These are phyloP conservation scores for Penicillium sp. DNA, from an alignment of 2,329 filamentous ascomycete species.

Conservation along the genomic window DNA sequence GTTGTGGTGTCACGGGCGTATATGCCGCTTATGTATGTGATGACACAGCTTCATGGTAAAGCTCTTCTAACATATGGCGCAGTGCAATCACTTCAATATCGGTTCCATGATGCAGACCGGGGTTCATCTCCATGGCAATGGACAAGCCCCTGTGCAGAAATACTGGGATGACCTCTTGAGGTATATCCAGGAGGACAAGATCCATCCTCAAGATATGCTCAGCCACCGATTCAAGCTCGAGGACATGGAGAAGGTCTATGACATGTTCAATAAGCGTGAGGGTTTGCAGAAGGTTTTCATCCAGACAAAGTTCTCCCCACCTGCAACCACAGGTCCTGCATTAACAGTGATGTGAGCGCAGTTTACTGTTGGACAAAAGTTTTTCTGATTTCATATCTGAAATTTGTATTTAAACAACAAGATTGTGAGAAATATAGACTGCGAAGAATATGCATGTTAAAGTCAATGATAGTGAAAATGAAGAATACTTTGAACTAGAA, in stretches of 20 bases:
- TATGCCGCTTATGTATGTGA: slow-evolving; percentile 55
- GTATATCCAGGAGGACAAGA: slow-evolving; percentile 59
- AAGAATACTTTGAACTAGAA: too few species aligned
- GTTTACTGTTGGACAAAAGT: neutral
- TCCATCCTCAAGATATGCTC: slow-evolving; percentile 73
- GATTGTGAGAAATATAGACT: neutral
- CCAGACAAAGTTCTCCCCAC: slow-evolving; percentile 53
- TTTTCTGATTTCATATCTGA: neutral
- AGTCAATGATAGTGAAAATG: too few species aligned
- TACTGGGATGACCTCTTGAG: slow-evolving; percentile 76
- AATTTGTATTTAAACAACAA: neutral
- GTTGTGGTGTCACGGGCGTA: slow-evolving; percentile 70
- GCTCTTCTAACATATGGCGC: neutral
- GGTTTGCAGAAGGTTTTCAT: slow-evolving; percentile 76
- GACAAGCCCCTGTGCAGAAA: slow-evolving; percentile 67
- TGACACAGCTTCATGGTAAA: slow-evolving; percentile 7
- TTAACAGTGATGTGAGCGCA: neutral
- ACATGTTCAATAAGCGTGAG: slow-evolving; percentile 51
- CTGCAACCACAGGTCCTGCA: slow-evolving; percentile 30
- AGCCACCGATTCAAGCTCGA: slow-evolving; percentile 70
- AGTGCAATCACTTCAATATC: slow-evolving; percentile 68
- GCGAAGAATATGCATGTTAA: too few species aligned
- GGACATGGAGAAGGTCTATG: slow-evolving; percentile 62
- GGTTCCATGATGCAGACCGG: slow-evolving; percentile 78
- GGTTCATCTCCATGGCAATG: slow-evolving; percentile 65